Evolutionary conservation across 2,329 filamentous ascomycete species (phyloP).

Genomic region (Leptographium flavum): DNA sequence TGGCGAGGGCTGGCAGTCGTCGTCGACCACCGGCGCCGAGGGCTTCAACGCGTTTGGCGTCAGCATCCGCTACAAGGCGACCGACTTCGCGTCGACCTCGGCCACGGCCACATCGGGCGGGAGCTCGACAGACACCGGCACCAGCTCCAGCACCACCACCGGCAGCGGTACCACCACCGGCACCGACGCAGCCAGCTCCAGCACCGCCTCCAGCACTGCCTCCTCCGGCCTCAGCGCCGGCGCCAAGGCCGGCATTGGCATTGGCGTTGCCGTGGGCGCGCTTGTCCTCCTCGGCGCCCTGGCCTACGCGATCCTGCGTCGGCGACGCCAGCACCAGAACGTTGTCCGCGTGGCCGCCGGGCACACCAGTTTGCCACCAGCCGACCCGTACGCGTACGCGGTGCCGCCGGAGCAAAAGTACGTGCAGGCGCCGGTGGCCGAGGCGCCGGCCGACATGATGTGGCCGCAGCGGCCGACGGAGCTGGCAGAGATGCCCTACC

Average conservation of each 20-base stretch:
- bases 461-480: background rate
- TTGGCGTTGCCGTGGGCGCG: constrained; percentile 20
- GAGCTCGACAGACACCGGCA: background rate
- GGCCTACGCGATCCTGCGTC: constrained; percentile 6
- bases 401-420: background rate
- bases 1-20: background rate
- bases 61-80: constrained; percentile 4
- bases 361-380: background rate
- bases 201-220: background rate
- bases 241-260: constrained; percentile 21
- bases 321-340: background rate
- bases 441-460: background rate
- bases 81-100: background rate
- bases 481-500: background rate
- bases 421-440: background rate
- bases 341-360: background rate
- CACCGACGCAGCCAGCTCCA: background rate
- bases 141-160: background rate
- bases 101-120: background rate
- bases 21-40: background rate
- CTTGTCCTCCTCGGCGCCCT: constrained; percentile 17
- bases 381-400: background rate
- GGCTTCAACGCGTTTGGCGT: constrained; percentile 8
- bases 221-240: constrained; percentile 16
- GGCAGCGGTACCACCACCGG: background rate